These are phyloP conservation scores for Debaryomyces castellii DNA, from an alignment of 805 yeast species.

Conservation along the genomic window DNA sequence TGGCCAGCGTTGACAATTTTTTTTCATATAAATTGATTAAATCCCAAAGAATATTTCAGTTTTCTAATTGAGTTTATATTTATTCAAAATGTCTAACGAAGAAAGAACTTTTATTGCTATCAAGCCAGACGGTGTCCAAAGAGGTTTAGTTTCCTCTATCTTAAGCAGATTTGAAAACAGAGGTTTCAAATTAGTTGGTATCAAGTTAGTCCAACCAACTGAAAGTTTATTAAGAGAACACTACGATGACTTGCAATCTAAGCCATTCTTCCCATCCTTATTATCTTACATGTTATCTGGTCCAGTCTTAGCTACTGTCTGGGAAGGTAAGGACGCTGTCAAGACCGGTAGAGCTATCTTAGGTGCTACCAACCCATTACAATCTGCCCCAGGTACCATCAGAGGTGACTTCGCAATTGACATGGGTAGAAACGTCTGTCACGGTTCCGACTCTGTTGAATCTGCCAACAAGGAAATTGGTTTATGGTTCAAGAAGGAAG, in stretches of 20 bases:
- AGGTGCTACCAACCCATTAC: slow-evolving; percentile 99
- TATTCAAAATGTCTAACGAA: slow-evolving; percentile 49
- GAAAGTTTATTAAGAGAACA: slow-evolving; percentile 88
- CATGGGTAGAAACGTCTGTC: slow-evolving; percentile 98
- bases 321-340: slow-evolving; percentile 99
- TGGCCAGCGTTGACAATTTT: slow-evolving; percentile 6
- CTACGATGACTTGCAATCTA: slow-evolving; percentile 91
- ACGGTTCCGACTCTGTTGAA: slow-evolving; percentile 99
- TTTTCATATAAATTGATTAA: not conserved
- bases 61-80: not conserved
- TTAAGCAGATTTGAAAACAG: slow-evolving; percentile 92
- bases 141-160: slow-evolving; percentile 91
- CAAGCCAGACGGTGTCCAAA: slow-evolving; percentile 99
- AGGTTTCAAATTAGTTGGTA: slow-evolving; percentile 96
- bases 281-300: slow-evolving; percentile 96
- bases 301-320: slow-evolving; percentile 97
- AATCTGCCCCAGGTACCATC: slow-evolving; percentile 98
- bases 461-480: slow-evolving; percentile 93
- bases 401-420: slow-evolving; percentile 99
- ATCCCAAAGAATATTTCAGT: not conserved
- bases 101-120: slow-evolving; percentile 93
- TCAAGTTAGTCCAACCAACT: slow-evolving; percentile 86
- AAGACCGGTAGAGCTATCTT: slow-evolving; percentile 96
- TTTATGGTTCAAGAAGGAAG: slow-evolving; percentile 98
- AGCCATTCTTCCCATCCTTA: slow-evolving; percentile 98